A percentile compares a stretch with the other conserved stretches of the same genome.
Evolutionary conservation across 1,284 basidiomycete genomes (phyloP).

Genomic region (Ustilago esculenta): DNA sequence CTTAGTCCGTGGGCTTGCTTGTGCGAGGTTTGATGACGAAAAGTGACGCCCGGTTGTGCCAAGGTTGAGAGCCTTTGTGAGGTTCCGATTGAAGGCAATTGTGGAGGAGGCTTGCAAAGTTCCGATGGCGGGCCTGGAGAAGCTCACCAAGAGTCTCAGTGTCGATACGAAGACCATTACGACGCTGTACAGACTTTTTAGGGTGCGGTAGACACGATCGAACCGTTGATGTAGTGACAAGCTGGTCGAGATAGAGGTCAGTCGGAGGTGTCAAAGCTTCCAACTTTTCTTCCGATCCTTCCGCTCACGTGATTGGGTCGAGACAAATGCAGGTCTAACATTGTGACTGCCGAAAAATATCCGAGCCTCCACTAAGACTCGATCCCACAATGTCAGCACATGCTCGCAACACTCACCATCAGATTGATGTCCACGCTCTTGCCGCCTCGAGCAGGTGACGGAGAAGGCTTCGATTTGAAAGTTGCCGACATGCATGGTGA

Average conservation of each 20-base stretch:
- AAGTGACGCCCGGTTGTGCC: slow-evolving; percentile 7
- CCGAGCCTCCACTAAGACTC: too few relatives aligned
- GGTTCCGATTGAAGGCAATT: neutral
- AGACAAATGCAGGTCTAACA: slow-evolving; percentile 17
- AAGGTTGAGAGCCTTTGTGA: neutral
- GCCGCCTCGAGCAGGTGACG: too few relatives aligned
- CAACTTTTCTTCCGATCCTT: slow-evolving; percentile 30
- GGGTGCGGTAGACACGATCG: neutral
- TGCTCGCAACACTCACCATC: too few relatives aligned
- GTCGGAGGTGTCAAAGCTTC: neutral
- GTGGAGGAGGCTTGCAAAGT: slow-evolving; percentile 11
- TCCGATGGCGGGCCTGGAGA: slow-evolving; percentile 16
- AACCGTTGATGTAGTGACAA: too few relatives aligned
- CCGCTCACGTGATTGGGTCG: slow-evolving; percentile 23
- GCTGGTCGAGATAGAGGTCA: slow-evolving; percentile 3
- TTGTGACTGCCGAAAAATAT: too few relatives aligned
- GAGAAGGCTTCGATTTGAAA: too few relatives aligned
- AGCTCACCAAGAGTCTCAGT: slow-evolving; percentile 21
- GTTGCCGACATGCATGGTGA: too few relatives aligned
- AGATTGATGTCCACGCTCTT: too few relatives aligned
- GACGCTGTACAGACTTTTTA: neutral
- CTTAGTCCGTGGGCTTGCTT: slow-evolving; percentile 31
- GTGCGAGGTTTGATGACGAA: slow-evolving; percentile 10
- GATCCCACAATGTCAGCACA: too few relatives aligned
- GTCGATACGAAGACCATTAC: slow-evolving; percentile 22